Evolutionary conservation across 2,329 filamentous ascomycete genomes (phyloP).

Genomic region (Arthrobotrys conoides): DNA sequence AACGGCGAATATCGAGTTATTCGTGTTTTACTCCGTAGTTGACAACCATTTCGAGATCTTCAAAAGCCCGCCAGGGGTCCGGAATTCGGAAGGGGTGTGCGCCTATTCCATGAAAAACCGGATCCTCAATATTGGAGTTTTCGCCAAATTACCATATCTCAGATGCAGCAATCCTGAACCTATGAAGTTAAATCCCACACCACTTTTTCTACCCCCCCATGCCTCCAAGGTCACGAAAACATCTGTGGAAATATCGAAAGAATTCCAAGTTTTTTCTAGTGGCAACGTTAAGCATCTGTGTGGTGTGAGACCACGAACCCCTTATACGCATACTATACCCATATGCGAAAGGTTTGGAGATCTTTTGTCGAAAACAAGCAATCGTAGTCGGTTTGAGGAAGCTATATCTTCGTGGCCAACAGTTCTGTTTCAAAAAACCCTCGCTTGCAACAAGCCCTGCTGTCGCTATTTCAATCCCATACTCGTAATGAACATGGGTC

Average conservation of each 20-base stretch:
- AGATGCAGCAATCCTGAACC: no score
- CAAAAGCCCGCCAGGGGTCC: not conserved
- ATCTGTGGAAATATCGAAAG: not conserved
- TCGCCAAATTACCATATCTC: not conserved
- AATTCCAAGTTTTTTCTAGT: not conserved
- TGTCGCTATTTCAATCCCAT: slow-evolving; percentile 1
- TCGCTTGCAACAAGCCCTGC: not conserved
- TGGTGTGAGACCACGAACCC: no score
- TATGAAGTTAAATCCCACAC: not conserved
- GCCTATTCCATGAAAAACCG: not conserved
- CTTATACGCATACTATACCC: not conserved
- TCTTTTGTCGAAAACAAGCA: slow-evolving; percentile 1
- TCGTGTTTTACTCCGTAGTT: not conserved
- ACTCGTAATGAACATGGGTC: slow-evolving; percentile 2
- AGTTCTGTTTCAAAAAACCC: not conserved
- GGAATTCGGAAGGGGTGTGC: not conserved
- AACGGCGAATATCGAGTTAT: not conserved
- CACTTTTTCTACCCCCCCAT: not conserved
- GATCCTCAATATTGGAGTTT: not conserved
- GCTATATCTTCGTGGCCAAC: slow-evolving; percentile 3
- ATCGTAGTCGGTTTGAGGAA: slow-evolving; percentile 40
- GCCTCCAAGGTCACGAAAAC: not conserved
- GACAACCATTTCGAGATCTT: not conserved
- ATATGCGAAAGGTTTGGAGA: not conserved
- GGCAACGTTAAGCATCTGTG: no score